A percentile compares a stretch with the other conserved stretches of the same genome.
These are phyloP conservation scores for Xylaria palmicola DNA, from an alignment of 495 filamentous ascomycete genomes.

Conservation along the genomic window DNA sequence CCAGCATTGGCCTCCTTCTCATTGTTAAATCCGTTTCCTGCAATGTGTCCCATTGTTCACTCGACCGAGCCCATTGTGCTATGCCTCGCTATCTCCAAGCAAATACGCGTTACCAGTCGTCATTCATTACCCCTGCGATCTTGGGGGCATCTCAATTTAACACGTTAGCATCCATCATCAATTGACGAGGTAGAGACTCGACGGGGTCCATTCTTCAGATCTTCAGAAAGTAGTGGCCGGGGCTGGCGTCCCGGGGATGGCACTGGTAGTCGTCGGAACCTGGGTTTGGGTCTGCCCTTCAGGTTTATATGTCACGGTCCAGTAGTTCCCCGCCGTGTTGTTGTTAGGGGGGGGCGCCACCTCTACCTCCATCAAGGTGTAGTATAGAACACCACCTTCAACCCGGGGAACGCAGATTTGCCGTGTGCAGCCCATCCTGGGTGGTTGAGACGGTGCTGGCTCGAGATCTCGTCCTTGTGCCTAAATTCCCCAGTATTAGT, in stretches of 20 bases:
- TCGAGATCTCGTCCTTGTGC: slow-evolving; percentile 51
- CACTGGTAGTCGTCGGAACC: slow-evolving; percentile 34
- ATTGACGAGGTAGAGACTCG: slow-evolving; percentile 4
- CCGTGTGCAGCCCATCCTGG: slow-evolving; percentile 27
- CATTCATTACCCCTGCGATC: neutral
- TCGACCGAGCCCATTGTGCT: neutral
- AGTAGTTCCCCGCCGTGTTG: slow-evolving; percentile 29
- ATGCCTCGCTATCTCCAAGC: neutral
- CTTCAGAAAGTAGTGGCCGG: slow-evolving; percentile 21
- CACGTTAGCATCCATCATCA: neutral
- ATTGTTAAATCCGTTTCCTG: neutral
- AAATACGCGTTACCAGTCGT: neutral
- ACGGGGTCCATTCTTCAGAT: neutral
- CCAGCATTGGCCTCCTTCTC: neutral
- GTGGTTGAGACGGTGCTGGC: slow-evolving; percentile 21
- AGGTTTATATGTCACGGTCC: slow-evolving; percentile 32
- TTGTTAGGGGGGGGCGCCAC: slow-evolving; percentile 19
- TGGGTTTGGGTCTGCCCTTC: slow-evolving; percentile 23
- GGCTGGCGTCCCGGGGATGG: slow-evolving; percentile 33
- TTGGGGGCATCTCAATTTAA: neutral
- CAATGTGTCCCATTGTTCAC: neutral
- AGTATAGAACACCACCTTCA: slow-evolving; percentile 42
- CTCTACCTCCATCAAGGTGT: slow-evolving; percentile 46
- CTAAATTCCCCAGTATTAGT: slow-evolving; percentile 20
- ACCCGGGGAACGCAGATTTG: slow-evolving; percentile 44